phyloP scores from a whole-genome alignment of 495 filamentous ascomycete genomes.

The Xylaria bambusicola region DNA sequence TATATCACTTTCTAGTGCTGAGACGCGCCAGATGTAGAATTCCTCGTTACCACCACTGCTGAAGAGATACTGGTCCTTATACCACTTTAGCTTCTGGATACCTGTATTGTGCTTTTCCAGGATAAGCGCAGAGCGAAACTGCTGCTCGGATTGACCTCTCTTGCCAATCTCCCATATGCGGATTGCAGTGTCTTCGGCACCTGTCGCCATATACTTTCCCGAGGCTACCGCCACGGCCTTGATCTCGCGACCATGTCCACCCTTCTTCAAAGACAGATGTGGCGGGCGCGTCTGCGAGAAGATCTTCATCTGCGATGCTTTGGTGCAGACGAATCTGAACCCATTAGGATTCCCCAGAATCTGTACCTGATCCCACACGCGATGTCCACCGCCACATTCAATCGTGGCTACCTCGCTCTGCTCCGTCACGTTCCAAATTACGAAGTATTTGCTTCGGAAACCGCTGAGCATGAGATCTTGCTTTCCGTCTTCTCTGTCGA shows the following conservation, averaged over 20 bases:
- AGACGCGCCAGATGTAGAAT: constrained; percentile 79
- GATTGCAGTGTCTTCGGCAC: constrained; percentile 85
- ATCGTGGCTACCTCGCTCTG: constrained; percentile 66
- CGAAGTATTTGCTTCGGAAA: constrained; percentile 74
- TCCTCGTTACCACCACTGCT: constrained; percentile 86
- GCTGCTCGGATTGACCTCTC: neutral
- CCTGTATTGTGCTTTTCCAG: constrained; percentile 77
- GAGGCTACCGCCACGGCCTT: constrained; percentile 64
- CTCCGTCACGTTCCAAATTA: constrained; percentile 73
- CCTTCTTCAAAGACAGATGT: constrained; percentile 60
- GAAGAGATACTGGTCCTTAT: constrained; percentile 68
- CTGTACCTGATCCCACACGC: constrained; percentile 66
- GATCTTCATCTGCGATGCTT: constrained; percentile 54
- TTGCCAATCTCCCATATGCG: constrained; percentile 59
- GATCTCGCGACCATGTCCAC: constrained; percentile 87
- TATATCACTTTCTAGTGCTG: constrained; percentile 47
- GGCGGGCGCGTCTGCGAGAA: constrained; percentile 50
- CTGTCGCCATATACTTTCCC: constrained; percentile 67
- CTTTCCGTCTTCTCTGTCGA: constrained; percentile 31
- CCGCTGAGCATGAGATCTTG: constrained; percentile 71
- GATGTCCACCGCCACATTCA: constrained; percentile 80
- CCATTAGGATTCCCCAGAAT: constrained; percentile 29
- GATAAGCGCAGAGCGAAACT: constrained; percentile 58
- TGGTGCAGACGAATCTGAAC: constrained; percentile 56
- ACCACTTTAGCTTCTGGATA: constrained; percentile 80